A percentile compares a stretch with the other conserved stretches of the same genome.
phyloP scores from a whole-genome alignment of 78 protist genomes.

The Planoprotostelium fungivorum region DNA sequence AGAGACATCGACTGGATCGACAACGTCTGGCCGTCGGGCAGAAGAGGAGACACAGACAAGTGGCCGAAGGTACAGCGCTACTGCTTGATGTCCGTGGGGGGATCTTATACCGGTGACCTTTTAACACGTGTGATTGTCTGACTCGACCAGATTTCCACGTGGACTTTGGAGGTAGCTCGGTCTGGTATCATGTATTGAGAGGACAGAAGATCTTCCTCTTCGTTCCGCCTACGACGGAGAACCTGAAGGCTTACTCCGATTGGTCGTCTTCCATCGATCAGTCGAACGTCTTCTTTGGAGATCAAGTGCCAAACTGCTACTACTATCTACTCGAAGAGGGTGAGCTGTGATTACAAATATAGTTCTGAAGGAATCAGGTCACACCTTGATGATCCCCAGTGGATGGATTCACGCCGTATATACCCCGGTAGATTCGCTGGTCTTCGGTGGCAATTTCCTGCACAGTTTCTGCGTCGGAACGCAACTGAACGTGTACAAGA shows the following conservation, averaged over 20 bases:
- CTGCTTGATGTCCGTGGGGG: constrained; percentile 8
- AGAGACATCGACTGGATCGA: constrained; percentile 19
- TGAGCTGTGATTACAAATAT: no score
- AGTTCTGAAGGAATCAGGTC: constrained; percentile 21
- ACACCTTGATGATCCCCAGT: constrained; percentile 17
- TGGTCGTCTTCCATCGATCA: constrained; percentile 17
- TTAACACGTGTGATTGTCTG: no score
- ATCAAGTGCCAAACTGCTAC: no score
- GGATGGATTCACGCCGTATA: constrained; percentile 30
- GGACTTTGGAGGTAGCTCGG: constrained; percentile 19
- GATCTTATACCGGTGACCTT: constrained; percentile 4
- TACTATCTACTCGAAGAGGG: no score
- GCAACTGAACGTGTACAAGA: neutral
- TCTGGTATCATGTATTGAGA: constrained; percentile 25
- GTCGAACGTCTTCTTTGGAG: neutral
- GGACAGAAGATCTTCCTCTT: constrained; percentile 18
- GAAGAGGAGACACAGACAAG: neutral
- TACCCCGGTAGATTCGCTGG: constrained; percentile 15
- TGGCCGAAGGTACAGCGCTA: neutral
- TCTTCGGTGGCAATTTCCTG: constrained; percentile 35
- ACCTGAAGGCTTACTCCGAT: constrained; percentile 1
- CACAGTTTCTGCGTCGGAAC: neutral
- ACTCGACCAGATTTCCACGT: constrained; percentile 12
- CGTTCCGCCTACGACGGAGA: constrained; percentile 1
- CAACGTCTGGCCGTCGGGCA: constrained; percentile 3